Evolutionary conservation across 257 asterid species (phyloP), one percentile per base, ranked within the genome.

Genomic region (Capsicum baccatum): DNA sequence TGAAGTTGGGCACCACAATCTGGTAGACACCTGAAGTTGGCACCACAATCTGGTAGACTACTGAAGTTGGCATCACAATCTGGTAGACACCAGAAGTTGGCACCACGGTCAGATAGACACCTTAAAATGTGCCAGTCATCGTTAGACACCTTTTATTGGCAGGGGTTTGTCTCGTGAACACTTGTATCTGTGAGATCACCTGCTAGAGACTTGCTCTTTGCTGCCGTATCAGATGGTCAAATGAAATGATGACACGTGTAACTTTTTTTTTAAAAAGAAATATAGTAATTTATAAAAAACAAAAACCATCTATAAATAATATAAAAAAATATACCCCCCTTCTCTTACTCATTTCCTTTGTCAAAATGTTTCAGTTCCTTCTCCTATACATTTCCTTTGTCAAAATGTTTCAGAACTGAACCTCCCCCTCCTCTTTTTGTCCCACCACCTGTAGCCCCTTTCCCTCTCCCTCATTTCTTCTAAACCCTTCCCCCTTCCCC

Each of bases 171-270:
- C 37, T 66, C 47, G 6, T 66, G 73, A 33, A 66, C n/a, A 33
- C 15, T 47, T 67, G 60, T 58, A 6, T 67, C 52, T 8, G 13
- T 14, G 19, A 35, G 74, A 67, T 35, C 74, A 67, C 12, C 50
- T 5, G 21, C 50, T 67, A 35, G 21, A 15, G 74, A 67, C 50
- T 67, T 50, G 0, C 15, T 67, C 50, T 67, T 67, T 14, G 21
- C 48, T 35, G 12, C 6, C 17, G 12, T 58, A 58, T 67, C 21
- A 67, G 50, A 67, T 35, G 74, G 74, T 35, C 21, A 35, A 67
- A 67, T 67, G 50, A 67, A 67, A 67, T 67, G n/a, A 35, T 67
- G 74, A 35, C 50, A 13, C 14, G 19, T 35, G 74, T 67, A 67
- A 14, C 4, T 67, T 37, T 63, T 67, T 67, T 14, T 3, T 2